phyloP scores from a whole-genome alignment of 768 basidiomycete genomes.

The Leccinellum rugosiceps region DNA sequence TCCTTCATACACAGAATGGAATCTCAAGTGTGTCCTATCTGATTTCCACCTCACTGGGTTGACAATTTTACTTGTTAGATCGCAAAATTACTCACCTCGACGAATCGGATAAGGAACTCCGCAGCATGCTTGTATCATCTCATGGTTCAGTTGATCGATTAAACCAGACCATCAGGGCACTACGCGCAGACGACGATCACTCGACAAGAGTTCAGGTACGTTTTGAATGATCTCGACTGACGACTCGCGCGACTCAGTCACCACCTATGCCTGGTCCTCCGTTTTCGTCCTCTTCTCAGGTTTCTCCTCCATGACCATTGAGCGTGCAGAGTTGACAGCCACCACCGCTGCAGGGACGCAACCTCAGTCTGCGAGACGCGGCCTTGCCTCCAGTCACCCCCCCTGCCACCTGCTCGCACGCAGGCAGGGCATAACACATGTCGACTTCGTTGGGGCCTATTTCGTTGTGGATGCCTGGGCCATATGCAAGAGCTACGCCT shows the following conservation, averaged over 20 bases:
- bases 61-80: too few relatives aligned
- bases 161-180: too few relatives aligned
- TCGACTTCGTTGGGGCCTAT: constrained; percentile 27
- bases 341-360: constrained; percentile 38
- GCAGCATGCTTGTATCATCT: too few relatives aligned
- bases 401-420: constrained; percentile 40
- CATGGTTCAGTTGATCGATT: too few relatives aligned
- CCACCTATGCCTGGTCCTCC: constrained; percentile 51
- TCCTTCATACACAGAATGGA: too few relatives aligned
- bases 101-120: too few relatives aligned
- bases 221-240: too few relatives aligned
- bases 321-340: constrained; percentile 42
- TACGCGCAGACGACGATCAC: too few relatives aligned
- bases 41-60: too few relatives aligned
- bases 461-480: constrained; percentile 31
- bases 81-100: too few relatives aligned
- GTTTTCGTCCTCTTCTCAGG: constrained; percentile 24
- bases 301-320: constrained; percentile 54
- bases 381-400: constrained; percentile 29
- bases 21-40: too few relatives aligned
- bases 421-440: constrained; percentile 28
- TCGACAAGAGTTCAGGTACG: too few relatives aligned
- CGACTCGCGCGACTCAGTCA: constrained; percentile 31
- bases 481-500: constrained; percentile 40
- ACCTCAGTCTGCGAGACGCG: constrained; percentile 28